Conservation (phyloP, 2,329 filamentous ascomycete species). For the Beauveria varroae region DNA sequence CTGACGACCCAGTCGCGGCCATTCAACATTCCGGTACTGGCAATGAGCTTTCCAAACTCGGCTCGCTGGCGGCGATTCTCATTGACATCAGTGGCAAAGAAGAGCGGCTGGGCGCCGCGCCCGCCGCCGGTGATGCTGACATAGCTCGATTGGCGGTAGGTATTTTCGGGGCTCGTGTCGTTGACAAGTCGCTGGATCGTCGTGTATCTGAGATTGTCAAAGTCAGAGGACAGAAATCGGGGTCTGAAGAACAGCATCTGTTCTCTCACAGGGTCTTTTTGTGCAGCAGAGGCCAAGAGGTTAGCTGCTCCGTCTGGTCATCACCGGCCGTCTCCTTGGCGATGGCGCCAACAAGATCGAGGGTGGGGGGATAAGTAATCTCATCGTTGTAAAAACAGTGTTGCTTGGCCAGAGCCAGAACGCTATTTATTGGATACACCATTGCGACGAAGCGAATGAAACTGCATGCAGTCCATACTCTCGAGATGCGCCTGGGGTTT, state of each 20-base stretch:
- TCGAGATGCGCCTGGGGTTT: too few species aligned
- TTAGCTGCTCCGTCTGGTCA: neutral
- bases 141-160: constrained; percentile 30
- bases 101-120: constrained; percentile 22
- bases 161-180: constrained; percentile 27
- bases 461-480: too few species aligned
- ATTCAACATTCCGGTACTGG: constrained; percentile 22
- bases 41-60: constrained; percentile 25
- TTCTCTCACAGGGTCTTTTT: constrained; percentile 19
- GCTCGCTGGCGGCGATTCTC: constrained; percentile 35
- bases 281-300: constrained; percentile 14
- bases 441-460: neutral
- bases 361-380: constrained; percentile 23
- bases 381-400: constrained; percentile 28
- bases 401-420: constrained; percentile 25
- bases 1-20: constrained; percentile 32
- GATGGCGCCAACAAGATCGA: neutral
- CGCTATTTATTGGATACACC: constrained; percentile 21
- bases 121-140: constrained; percentile 35
- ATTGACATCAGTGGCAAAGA: constrained; percentile 31
- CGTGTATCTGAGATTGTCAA: constrained; percentile 22
- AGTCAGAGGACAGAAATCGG: neutral
- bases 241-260: too few species aligned
- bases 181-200: constrained; percentile 26
- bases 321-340: constrained; percentile 8